phyloP scores from a whole-genome alignment of 768 basidiomycete species.

The Rhodotorula sphaerocarpa region DNA sequence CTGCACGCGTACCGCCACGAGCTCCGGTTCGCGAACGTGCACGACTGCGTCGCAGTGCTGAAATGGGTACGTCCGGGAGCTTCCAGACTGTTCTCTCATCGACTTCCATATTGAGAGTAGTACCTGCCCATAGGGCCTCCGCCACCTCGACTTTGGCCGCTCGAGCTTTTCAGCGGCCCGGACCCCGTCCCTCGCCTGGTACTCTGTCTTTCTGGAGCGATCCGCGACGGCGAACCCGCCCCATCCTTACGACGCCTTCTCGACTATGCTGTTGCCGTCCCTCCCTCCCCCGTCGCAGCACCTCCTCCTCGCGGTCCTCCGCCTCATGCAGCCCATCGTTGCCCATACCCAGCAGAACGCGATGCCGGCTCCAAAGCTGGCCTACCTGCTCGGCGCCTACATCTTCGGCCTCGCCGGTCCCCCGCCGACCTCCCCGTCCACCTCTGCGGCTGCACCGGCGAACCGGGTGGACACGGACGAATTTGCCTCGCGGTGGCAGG shows the following conservation, averaged over 20 bases:
- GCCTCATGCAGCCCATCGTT: constrained; percentile 11
- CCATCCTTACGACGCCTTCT: constrained; percentile 4
- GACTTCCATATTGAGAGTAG: too few species aligned
- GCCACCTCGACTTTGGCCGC: constrained; percentile 12
- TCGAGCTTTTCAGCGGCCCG: not conserved
- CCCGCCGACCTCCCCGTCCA: not conserved
- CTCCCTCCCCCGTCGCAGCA: constrained; percentile 8
- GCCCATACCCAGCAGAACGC: constrained; percentile 25
- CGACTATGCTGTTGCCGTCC: constrained; percentile 11
- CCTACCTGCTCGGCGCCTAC: constrained; percentile 15
- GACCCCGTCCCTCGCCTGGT: constrained; percentile 12
- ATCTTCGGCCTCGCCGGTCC: constrained; percentile 7
- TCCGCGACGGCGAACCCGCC: not conserved
- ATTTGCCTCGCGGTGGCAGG: constrained; percentile 5
- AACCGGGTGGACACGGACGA: not conserved
- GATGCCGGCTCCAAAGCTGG: constrained; percentile 15
- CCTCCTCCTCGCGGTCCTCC: constrained; percentile 11
- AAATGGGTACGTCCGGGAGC: constrained; percentile 25
- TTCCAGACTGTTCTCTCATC: not conserved
- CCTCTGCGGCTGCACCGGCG: too few species aligned
- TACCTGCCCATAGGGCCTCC: constrained; percentile 23
- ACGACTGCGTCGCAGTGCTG: constrained; percentile 24
- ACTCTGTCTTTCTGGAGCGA: constrained; percentile 2
- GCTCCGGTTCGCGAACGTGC: constrained; percentile 24
- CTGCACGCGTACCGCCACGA: constrained; percentile 27